Base-by-base conservation (phyloP, 306 rosid species). In the Quillaja saponaria region DNA sequence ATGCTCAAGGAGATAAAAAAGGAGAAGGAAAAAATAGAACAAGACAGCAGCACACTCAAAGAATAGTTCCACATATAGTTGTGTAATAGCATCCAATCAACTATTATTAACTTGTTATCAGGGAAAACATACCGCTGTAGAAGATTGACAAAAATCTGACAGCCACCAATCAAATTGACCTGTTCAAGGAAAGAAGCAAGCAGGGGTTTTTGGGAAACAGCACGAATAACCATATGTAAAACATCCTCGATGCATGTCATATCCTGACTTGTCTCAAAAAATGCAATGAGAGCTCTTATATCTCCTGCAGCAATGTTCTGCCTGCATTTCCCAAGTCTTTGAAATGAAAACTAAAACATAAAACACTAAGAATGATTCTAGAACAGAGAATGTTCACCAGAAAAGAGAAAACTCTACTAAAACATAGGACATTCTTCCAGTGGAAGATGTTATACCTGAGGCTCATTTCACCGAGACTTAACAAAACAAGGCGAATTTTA, bases 391-490 rank as follows among this genome's bases (percentile, higher is more conserved):
- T 54, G 21, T 69, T 65, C 17, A 66, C 15, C 12, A 37, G 63
- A 38, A 55, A 66, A 52, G 42, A 65, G 37, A 45, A 69, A 53
- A 70, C 6, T 68, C 34, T 40, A 58, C 35, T 33, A 53, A 64
- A 37, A 34, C 44, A 10, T 8, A 44, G 34, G 37, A 18, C 19
- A 37, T 2, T 49, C 39, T 40, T 38, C 41, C 4, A 64, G 51
- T 21, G 49, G 21, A 50, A 63, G 58, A 70, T 34, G 56, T 70
- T 31, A 71, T 77, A 92, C 98, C 96, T 82, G 61, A 92, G 95
- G 80, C 95, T 84, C 98, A 92, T 88, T 81, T 92, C 98, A 46
- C 95, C 96, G 53, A 92, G 96, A 81, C 96, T 86, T 67, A 92
- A 83, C 76, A 92, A 80, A 71, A 92, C 88, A 61, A 92, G 98